phyloP scores from a whole-genome alignment of 1,284 basidiomycete genomes.

The Phellopilus nigrolimitatus region DNA sequence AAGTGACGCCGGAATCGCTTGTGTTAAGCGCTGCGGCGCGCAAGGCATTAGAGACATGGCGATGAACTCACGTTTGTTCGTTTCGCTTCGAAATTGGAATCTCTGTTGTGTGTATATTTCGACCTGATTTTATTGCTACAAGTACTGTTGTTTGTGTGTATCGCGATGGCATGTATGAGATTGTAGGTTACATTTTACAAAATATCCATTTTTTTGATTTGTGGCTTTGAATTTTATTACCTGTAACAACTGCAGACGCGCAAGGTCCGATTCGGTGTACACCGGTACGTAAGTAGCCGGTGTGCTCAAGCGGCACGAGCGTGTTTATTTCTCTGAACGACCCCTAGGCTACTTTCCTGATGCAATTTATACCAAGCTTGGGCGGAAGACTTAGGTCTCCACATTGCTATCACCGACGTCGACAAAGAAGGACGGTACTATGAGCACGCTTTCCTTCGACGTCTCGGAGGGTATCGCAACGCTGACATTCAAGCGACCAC shows the following conservation, averaged over 20 bases:
- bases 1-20: constrained; percentile 21
- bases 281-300: too few relatives aligned
- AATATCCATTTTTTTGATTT: too few relatives aligned
- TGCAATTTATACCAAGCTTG: too few relatives aligned
- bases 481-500: constrained; percentile 59
- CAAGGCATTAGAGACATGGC: constrained; percentile 22
- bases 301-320: too few relatives aligned
- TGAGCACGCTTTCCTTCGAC: constrained; percentile 42
- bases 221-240: too few relatives aligned
- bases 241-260: too few relatives aligned
- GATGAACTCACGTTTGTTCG: background rate
- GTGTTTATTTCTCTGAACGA: too few relatives aligned
- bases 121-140: too few relatives aligned
- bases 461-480: constrained; percentile 59
- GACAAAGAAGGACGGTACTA: background rate
- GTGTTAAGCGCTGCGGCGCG: constrained; percentile 20
- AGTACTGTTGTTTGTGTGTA: background rate
- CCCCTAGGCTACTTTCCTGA: too few relatives aligned
- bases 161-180: too few relatives aligned
- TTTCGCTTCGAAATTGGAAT: background rate
- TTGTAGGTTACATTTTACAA: too few relatives aligned
- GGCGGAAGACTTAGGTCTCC: background rate
- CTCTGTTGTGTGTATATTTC: background rate
- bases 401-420: background rate
- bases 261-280: too few relatives aligned